Evolutionary conservation across 2,329 filamentous ascomycete genomes (phyloP), one percentile per base, ranked within the genome.

Genomic region (Calonectria hongkongensis): DNA sequence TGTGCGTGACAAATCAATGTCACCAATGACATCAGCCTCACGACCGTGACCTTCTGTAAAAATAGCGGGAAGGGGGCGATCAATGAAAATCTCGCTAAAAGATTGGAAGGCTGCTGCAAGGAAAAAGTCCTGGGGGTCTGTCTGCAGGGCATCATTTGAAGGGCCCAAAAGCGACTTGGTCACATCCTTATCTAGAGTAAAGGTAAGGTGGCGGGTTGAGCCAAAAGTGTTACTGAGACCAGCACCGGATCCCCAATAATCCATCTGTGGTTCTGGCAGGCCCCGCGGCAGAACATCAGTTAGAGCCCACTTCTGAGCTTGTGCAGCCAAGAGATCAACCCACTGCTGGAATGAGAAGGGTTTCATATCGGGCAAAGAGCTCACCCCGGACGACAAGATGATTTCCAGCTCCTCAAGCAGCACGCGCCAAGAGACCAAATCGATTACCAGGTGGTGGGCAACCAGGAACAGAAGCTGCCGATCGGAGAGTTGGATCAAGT

Each of bases 351-450:
- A 0, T 80, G 73, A 66, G 72, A 56, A 88, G 85, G 62, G 82
- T 82, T 60, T 60, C 12, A 0, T 85, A 78, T 75, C 15, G 36
- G 74, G 64, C 51, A 47, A 12, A 16, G 72, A 39, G 43, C 18
- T 54, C 4, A 15, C 2, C 69, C 66, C 75, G 78, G 47, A 0
- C 25, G 68, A 1, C 72, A n/a, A 0, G 87, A 75, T 3, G 84
- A 66, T 12, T 65, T 88, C 86, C 0, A 78, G n/a, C 5, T 78
- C 76, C 12, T 78, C 73, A 0, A 78, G 80, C 1, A 88, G 78
- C 5, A 87, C 79, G 36, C 86, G 80, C 87, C 87, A 88, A 0
- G 86, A 87, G 0, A 88, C 87, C 2, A 88, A 79, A 58, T 88
- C 86, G 36, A 88, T 84, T 5, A 85, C 80, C 0, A 86, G 73